These are phyloP conservation scores for Plasmodium inui DNA, from an alignment of 169 alveolate species.

Conservation along the genomic window DNA sequence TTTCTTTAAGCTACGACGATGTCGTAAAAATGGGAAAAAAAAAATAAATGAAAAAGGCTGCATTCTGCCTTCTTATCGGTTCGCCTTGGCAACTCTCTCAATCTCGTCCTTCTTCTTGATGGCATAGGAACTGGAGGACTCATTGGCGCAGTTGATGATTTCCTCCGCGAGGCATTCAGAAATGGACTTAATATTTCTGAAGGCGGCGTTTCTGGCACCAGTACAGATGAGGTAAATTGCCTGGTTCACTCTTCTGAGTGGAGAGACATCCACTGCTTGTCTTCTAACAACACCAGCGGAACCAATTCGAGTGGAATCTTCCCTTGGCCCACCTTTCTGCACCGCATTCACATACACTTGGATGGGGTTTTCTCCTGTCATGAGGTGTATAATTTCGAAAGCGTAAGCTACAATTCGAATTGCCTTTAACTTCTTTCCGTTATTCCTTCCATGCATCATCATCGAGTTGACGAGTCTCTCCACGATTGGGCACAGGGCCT, in stretches of 20 bases:
- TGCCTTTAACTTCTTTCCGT: constrained; percentile 98
- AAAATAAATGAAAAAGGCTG: background rate
- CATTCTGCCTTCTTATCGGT: constrained; percentile 89
- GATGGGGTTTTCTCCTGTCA: constrained; percentile 98
- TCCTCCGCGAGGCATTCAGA: constrained; percentile 99
- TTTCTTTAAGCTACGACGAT: background rate
- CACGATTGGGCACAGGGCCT: constrained; percentile 99
- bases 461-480: constrained; percentile 97
- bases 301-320: constrained; percentile 99
- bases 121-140: constrained; percentile 97
- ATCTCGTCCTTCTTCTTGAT: constrained; percentile 99
- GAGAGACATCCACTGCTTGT: constrained; percentile 99
- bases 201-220: constrained; percentile 97
- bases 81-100: constrained; percentile 99
- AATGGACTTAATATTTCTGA: constrained; percentile 98
- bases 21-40: background rate
- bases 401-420: constrained; percentile 98
- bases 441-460: constrained; percentile 95
- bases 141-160: constrained; percentile 98
- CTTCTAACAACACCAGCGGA: constrained; percentile 99
- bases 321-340: constrained; percentile 99
- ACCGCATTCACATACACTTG: constrained; percentile 98
- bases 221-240: constrained; percentile 98
- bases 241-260: constrained; percentile 98
- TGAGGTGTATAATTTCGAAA: constrained; percentile 96